Evolutionary conservation across 1,284 basidiomycete species (phyloP).

Genomic region (Sporisorium exsertum): DNA sequence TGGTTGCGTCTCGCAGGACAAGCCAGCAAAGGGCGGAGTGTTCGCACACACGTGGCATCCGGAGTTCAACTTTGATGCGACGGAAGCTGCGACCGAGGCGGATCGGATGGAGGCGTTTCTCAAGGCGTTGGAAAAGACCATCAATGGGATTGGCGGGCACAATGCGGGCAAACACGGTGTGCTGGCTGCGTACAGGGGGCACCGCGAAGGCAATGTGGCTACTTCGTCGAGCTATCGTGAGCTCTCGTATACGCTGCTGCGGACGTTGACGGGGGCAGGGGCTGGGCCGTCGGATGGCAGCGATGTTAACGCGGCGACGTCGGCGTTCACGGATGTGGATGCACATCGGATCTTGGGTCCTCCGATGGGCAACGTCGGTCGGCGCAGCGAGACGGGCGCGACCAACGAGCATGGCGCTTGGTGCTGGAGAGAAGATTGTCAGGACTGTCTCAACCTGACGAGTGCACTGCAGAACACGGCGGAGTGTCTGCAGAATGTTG

Average conservation of each 20-base stretch:
- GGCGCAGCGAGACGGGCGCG: constrained; percentile 70
- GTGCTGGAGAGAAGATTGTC: constrained; percentile 84
- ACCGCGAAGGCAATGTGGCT: constrained; percentile 33
- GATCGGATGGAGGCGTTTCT: constrained; percentile 47
- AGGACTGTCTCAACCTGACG: constrained; percentile 81
- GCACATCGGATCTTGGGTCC: constrained; percentile 71
- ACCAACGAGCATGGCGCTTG: constrained; percentile 81
- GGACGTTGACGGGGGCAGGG: constrained; percentile 54
- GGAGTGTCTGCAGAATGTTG: constrained; percentile 79
- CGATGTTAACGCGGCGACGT: constrained; percentile 69
- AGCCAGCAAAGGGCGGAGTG: constrained; percentile 70
- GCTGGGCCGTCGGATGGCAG: constrained; percentile 25
- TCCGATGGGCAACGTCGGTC: constrained; percentile 70
- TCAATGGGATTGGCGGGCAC: constrained; percentile 43
- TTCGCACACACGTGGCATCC: constrained; percentile 85
- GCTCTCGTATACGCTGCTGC: constrained; percentile 51
- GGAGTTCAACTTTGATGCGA: constrained; percentile 79
- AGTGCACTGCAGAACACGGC: constrained; percentile 82
- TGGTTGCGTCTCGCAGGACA: neutral
- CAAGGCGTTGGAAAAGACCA: constrained; percentile 44
- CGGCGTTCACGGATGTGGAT: constrained; percentile 78
- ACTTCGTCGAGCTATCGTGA: constrained; percentile 47
- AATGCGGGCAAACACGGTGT: constrained; percentile 45
- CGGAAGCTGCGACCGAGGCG: constrained; percentile 44
- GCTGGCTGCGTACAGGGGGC: constrained; percentile 35